These are phyloP conservation scores for Eucalyptus marginata DNA, from an alignment of 345 rosid genomes.

Conservation along the genomic window DNA sequence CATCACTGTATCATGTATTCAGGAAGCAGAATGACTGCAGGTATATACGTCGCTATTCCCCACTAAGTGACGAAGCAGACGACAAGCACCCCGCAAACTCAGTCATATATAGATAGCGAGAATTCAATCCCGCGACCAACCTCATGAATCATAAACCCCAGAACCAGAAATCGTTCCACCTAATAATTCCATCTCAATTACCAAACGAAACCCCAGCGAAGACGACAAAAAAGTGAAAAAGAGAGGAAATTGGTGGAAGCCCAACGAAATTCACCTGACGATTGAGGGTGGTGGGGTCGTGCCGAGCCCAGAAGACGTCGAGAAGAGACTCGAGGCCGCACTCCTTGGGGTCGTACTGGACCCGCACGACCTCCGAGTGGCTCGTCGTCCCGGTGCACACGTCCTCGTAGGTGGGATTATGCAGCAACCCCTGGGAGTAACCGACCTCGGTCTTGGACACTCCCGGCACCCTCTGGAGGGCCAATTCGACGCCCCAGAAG, in stretches of 20 bases:
- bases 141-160: neutral
- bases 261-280: conserved; percentile 53
- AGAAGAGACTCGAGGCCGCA: conserved; percentile 61
- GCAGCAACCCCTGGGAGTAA: conserved; percentile 47
- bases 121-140: neutral
- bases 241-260: neutral
- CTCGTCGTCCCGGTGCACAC: conserved; percentile 62
- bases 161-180: neutral
- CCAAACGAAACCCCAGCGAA: neutral
- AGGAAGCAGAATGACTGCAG: neutral
- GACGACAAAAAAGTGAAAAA: neutral
- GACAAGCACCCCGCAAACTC: neutral
- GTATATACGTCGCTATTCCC: neutral
- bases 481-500: conserved; percentile 93
- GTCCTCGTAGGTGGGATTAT: conserved; percentile 70
- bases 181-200: neutral
- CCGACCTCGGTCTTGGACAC: conserved; percentile 87
- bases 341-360: conserved; percentile 77
- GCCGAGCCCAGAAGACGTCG: conserved; percentile 78
- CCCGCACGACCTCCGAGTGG: conserved; percentile 77
- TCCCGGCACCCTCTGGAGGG: conserved; percentile 75
- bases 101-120: neutral
- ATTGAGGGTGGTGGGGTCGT: conserved; percentile 88
- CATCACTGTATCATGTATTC: neutral
- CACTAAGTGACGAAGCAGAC: neutral